Evolutionary conservation across 768 basidiomycete genomes (phyloP).

Genomic region (Aureoboletus auriporus): DNA sequence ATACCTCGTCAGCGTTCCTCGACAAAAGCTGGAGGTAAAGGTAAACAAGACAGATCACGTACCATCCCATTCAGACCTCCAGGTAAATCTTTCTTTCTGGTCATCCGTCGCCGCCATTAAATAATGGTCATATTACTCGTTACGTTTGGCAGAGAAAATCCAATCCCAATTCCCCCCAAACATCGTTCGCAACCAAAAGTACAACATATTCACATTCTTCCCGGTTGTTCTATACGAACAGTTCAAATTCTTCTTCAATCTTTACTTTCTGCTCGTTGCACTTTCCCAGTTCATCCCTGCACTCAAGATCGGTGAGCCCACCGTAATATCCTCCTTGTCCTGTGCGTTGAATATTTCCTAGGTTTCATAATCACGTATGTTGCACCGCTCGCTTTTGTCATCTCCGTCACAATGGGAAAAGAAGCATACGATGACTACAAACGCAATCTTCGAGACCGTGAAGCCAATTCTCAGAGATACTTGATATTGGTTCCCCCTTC

Average conservation of each 20-base stretch:
- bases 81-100: conserved; percentile 37
- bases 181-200: conserved; percentile 96
- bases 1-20: conserved; percentile 20
- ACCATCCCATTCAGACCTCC: conserved; percentile 74
- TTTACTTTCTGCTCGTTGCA: conserved; percentile 96
- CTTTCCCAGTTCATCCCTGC: conserved; percentile 95
- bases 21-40: conserved; percentile 9
- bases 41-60: conserved; percentile 64
- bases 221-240: conserved; percentile 98
- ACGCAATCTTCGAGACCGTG: conserved; percentile 84
- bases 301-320: conserved; percentile 80
- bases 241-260: conserved; percentile 99
- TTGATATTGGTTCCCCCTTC: conserved; percentile 64
- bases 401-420: conserved; percentile 95
- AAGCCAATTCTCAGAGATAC: conserved; percentile 94
- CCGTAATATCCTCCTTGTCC: background rate
- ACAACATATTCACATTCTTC: conserved; percentile 94
- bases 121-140: background rate
- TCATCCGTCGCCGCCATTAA: background rate
- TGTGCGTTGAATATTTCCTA: conserved; percentile 24
- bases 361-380: conserved; percentile 96
- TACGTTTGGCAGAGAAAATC: conserved; percentile 53
- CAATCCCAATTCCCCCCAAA: conserved; percentile 79
- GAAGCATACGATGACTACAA: conserved; percentile 99
- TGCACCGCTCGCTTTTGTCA: conserved; percentile 92